These are phyloP conservation scores for Artemisia annua DNA, from an alignment of 129 eudicot genomes.

Conservation along the genomic window DNA sequence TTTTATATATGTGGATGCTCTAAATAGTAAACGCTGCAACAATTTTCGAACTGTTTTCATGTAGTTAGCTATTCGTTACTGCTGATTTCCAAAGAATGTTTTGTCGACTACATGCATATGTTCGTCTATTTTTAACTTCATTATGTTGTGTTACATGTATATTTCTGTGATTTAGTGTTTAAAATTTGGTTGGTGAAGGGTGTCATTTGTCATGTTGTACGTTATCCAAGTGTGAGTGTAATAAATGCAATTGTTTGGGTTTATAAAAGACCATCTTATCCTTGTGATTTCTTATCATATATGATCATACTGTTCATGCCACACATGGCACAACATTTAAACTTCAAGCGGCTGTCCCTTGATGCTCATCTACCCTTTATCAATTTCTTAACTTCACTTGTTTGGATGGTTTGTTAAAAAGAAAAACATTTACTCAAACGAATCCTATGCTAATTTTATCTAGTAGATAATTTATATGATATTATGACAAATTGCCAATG, in stretches of 20 bases:
- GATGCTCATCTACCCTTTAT: neutral
- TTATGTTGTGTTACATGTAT: neutral
- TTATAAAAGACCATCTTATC: slow-evolving; percentile 5
- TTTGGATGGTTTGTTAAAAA: neutral
- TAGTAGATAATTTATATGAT: too few relatives aligned
- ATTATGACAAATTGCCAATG: too few relatives aligned
- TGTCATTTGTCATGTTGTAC: slow-evolving; percentile 14
- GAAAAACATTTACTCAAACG: neutral
- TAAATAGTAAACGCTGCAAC: too few relatives aligned
- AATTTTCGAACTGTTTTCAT: too few relatives aligned
- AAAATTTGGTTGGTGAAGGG: slow-evolving; percentile 20
- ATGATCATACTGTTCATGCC: slow-evolving; percentile 17
- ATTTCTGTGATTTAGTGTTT: neutral
- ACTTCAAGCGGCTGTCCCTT: slow-evolving; percentile 11
- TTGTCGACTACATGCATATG: too few relatives aligned
- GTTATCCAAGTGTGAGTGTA: slow-evolving; percentile 15
- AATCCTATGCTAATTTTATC: too few relatives aligned
- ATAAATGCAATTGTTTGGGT: neutral
- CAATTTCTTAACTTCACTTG: neutral
- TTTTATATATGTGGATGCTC: too few relatives aligned
- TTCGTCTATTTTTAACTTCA: too few relatives aligned
- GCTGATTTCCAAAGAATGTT: too few relatives aligned
- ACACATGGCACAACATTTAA: slow-evolving; percentile 27
- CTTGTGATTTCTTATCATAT: neutral
- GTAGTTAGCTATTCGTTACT: too few relatives aligned